Base-by-base conservation (phyloP, 352 stramenopile species). In the Phytophthora citrophthora region DNA sequence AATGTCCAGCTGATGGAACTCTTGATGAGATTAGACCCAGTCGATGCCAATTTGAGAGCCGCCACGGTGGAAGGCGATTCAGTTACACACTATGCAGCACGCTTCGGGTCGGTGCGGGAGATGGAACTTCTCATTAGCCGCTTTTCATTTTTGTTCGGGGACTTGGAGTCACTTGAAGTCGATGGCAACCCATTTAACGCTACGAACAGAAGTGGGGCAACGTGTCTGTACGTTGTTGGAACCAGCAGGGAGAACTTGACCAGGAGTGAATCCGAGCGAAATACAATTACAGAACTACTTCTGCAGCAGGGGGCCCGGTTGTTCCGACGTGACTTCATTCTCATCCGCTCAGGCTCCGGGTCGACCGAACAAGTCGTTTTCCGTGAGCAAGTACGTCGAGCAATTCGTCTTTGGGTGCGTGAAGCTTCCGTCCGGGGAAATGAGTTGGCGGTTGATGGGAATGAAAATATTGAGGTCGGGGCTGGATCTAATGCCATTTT, bases 301-400 rank as follows among this genome's bases (percentile, higher is more conserved):
- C 55, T 58, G 12, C 61, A 43, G 1, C 61, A 60, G 3, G 61
- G 56, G 2, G 61, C 67, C 1, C 51, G 51, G 9, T 15, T 75
- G n/a, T 71, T 71, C 16, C 45, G 29, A 15, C 39, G 47, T 18
- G 40, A 52, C 10, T 10, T 18, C 26, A 11, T 65, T 16, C 11
- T 71, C 2, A 24, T 57, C 27, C 16, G 20, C 13, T 31, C 31
- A 4, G n/a, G 18, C 4, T 34, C 16, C 12, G 29, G 10, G 12
- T 26, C 24, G 29, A 11, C 11, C 5, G 46, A 26, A 11, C 38
- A 40, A n/a, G 20, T 64, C 32, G 15, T 34, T 10, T 31, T 74
- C 15, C 31, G 53, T n/a, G 39, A 49, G 3, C 61, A 61, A 51
- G 61, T 75, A 4, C 45, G 55, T 31, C 67, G 67, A 31, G 59